phyloP scores from a whole-genome alignment of 345 rosid genomes.

The Bruguiera parviflora region DNA sequence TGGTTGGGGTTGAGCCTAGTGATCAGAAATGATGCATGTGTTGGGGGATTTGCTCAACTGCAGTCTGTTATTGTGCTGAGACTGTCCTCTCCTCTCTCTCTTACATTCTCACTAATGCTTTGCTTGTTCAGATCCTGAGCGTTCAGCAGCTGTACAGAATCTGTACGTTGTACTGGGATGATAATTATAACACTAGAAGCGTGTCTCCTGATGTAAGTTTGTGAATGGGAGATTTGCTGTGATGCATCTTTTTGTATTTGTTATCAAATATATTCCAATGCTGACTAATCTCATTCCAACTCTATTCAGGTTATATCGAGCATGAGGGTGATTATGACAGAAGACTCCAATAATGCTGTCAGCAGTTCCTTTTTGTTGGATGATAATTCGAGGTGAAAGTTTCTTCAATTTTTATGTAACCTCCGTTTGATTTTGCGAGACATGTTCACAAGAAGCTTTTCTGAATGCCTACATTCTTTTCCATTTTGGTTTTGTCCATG shows the following conservation, averaged over 20 bases:
- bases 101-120: constrained; percentile 1
- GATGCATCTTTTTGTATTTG: background rate
- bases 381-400: constrained; percentile 78
- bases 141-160: constrained; percentile 97
- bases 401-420: constrained; percentile 8
- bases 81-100: background rate
- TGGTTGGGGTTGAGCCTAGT: no score
- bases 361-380: constrained; percentile 93
- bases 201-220: constrained; percentile 77
- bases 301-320: constrained; percentile 78
- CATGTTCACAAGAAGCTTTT: background rate
- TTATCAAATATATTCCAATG: background rate
- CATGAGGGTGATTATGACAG: constrained; percentile 98
- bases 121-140: constrained; percentile 70
- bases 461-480: background rate
- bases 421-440: background rate
- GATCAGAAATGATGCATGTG: background rate
- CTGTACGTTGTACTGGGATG: constrained; percentile 96
- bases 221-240: background rate
- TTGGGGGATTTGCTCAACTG: background rate
- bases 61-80: background rate
- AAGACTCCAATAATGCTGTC: constrained; percentile 80
- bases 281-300: constrained; percentile 5
- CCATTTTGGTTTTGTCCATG: no score
- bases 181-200: constrained; percentile 92